Evolutionary conservation across 2,329 filamentous ascomycete species (phyloP), one percentile per base, ranked within the genome.

Genomic region (Neodidymelliopsis sp.): DNA sequence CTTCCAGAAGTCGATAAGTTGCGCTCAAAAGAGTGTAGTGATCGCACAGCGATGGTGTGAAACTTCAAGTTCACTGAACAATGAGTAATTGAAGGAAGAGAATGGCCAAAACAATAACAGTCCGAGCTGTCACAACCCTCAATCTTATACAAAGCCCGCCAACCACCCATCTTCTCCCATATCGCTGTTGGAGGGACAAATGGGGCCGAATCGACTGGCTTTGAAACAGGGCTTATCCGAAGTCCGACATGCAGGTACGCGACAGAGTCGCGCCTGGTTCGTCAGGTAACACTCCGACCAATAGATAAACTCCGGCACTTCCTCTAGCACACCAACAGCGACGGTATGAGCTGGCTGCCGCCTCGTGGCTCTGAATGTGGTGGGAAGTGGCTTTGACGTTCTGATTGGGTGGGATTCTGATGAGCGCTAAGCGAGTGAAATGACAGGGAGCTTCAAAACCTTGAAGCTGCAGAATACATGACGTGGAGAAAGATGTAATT

Each of bases 191-290:
- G 34, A 16, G 16, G 23, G 24, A n/a, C n/a, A 23, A 8, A 23
- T 12, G 48, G 48, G 30, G 41, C 37, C 30, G 38, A 9, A 27
- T 42, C 42, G 42, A 35, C 42, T 41, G 6, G 36, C 28, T 24
- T 10, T 52, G 49, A 52, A 46, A 52, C 49, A 31, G 22, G 24
- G 42, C 49, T 31, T 52, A 38, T 34, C 49, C 49, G 49, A 46
- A 52, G 49, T 46, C 49, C 49, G 49, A 33, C 27, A 18, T 47
- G 49, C 37, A 46, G 42, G 49, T 46, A 52, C 42, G 38, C 41
- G 37, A 37, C 37, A 52, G 39, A 30, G 29, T 40, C 29, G 35
- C 35, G 40, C 47, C 40, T 50, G 39, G 47, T 44, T 44, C 36
- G 47, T 41, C 30, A 36, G 30, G 29, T 28, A 42, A 33, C n/a